These are phyloP conservation scores for Scorias spongiosa DNA, from an alignment of 2,329 filamentous ascomycete genomes.

Conservation along the genomic window DNA sequence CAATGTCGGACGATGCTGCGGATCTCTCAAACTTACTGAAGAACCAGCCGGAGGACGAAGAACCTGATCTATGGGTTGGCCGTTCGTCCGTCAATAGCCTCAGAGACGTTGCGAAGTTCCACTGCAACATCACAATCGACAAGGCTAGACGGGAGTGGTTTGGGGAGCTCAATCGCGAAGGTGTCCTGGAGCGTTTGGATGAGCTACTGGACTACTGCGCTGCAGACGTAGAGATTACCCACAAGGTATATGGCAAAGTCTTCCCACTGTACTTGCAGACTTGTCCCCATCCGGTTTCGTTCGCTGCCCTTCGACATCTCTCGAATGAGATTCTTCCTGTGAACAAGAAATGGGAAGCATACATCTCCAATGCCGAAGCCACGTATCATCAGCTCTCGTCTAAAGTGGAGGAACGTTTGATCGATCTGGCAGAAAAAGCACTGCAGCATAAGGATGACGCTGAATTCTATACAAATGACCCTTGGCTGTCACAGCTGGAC, in stretches of 20 bases:
- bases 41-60: slow-evolving; percentile 46
- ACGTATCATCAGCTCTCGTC: slow-evolving; percentile 66
- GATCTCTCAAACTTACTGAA: slow-evolving; percentile 58
- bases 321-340: slow-evolving; percentile 86
- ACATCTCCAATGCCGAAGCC: slow-evolving; percentile 68
- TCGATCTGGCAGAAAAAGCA: slow-evolving; percentile 61
- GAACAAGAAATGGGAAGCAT: slow-evolving; percentile 73
- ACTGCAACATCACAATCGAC: slow-evolving; percentile 81
- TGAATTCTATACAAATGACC: slow-evolving; percentile 59
- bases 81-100: slow-evolving; percentile 90
- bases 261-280: slow-evolving; percentile 79
- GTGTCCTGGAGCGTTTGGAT: slow-evolving; percentile 56
- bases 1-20: slow-evolving; percentile 52
- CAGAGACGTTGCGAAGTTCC: slow-evolving; percentile 89
- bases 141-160: slow-evolving; percentile 80
- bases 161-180: slow-evolving; percentile 59
- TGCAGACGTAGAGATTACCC: slow-evolving; percentile 82
- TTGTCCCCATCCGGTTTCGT: slow-evolving; percentile 94
- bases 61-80: slow-evolving; percentile 91
- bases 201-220: slow-evolving; percentile 87
- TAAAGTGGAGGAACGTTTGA: slow-evolving; percentile 61
- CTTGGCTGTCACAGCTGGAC: slow-evolving; percentile 86
- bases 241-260: slow-evolving; percentile 84
- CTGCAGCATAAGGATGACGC: slow-evolving; percentile 55
- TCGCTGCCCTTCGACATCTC: slow-evolving; percentile 83